These are phyloP conservation scores for Cytospora chrysosperma DNA, from an alignment of 2,329 filamentous ascomycete genomes.

Conservation along the genomic window DNA sequence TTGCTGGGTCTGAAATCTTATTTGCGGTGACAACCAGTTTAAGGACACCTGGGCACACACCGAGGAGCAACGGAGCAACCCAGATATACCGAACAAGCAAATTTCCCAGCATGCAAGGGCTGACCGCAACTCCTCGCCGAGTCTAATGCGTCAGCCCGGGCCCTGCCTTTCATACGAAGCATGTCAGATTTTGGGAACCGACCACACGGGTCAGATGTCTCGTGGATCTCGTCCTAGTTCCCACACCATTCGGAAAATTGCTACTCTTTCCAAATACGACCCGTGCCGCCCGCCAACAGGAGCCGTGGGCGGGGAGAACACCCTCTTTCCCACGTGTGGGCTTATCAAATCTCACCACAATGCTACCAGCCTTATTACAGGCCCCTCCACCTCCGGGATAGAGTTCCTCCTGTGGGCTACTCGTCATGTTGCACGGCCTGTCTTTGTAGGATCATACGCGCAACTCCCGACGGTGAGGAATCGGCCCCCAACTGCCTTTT, in stretches of 20 bases:
- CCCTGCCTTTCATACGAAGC: slow-evolving; percentile 14
- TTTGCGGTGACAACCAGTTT: neutral
- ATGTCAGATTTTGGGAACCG: slow-evolving; percentile 17
- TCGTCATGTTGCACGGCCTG: neutral
- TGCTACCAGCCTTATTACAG: slow-evolving; percentile 14
- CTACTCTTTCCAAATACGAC: slow-evolving; percentile 17
- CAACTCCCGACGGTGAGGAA: slow-evolving; percentile 8
- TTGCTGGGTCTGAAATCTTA: neutral
- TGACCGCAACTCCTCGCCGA: slow-evolving; percentile 20
- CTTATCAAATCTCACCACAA: slow-evolving; percentile 15
- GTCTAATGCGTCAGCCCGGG: slow-evolving; percentile 11
- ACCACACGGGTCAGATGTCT: slow-evolving; percentile 17
- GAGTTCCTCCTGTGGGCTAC: neutral
- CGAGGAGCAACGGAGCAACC: neutral
- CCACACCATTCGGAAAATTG: slow-evolving; percentile 20
- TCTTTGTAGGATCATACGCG: neutral
- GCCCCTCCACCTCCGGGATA: neutral
- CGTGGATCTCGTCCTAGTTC: neutral
- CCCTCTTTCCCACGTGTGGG: slow-evolving; percentile 1
- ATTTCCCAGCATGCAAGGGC: slow-evolving; percentile 15
- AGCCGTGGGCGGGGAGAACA: slow-evolving; percentile 1
- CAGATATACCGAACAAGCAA: neutral
- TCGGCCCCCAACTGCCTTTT: slow-evolving; percentile 17
- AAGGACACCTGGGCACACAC: neutral
- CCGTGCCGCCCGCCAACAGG: slow-evolving; percentile 22